Evolutionary conservation across 495 filamentous ascomycete species (phyloP).

Genomic region (Bryoglossum gracile): DNA sequence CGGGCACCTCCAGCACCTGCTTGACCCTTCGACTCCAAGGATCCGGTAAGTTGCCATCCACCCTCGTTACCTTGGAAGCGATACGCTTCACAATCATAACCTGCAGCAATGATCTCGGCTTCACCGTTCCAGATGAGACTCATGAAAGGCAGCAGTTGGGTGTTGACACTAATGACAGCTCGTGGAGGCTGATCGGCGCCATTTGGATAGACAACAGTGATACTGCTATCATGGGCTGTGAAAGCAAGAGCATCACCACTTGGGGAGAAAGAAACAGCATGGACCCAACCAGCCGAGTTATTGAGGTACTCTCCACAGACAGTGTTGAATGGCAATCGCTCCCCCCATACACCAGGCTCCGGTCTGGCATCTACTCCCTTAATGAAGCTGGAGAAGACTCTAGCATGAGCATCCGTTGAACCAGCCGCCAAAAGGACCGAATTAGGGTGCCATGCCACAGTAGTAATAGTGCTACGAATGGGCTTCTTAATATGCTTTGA

Average conservation of each 20-base stretch:
- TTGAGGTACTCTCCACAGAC: constrained; percentile 96
- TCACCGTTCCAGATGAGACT: constrained; percentile 89
- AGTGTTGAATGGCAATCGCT: constrained; percentile 92
- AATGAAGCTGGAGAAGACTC: constrained; percentile 92
- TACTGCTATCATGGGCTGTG: constrained; percentile 85
- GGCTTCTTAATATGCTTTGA: constrained; percentile 99
- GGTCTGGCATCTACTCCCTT: constrained; percentile 87
- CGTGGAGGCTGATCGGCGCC: constrained; percentile 85
- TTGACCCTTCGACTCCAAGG: constrained; percentile 75
- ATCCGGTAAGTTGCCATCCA: constrained; percentile 83
- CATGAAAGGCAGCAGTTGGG: constrained; percentile 84
- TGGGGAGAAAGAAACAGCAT: constrained; percentile 83
- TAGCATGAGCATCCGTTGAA: constrained; percentile 93
- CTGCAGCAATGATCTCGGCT: constrained; percentile 89
- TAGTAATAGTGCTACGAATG: constrained; percentile 91
- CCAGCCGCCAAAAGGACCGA: constrained; percentile 89
- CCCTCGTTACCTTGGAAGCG: constrained; percentile 72
- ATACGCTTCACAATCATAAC: constrained; percentile 94
- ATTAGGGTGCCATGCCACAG: constrained; percentile 93
- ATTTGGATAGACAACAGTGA: constrained; percentile 92
- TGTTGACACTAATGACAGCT: constrained; percentile 81
- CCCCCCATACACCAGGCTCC: constrained; percentile 87
- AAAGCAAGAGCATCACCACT: constrained; percentile 88
- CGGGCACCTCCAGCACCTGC: constrained; percentile 37
- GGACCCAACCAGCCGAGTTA: constrained; percentile 93